A percentile compares a stretch with the other conserved stretches of the same genome.
Conservation (phyloP, 2,329 filamentous ascomycete species). For the Apiospora malaysiana region DNA sequence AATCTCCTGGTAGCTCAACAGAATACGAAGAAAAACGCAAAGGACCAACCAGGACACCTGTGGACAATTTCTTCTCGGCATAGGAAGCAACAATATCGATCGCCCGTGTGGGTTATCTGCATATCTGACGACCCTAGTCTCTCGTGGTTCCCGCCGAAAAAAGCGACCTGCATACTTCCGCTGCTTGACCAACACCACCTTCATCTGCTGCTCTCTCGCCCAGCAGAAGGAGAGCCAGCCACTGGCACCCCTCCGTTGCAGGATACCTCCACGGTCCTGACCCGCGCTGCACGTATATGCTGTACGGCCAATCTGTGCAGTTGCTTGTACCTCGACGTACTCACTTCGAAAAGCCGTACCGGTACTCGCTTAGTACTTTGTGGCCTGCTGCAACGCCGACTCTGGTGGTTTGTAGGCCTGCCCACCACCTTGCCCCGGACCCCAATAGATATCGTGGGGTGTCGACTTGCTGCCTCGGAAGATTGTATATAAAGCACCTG, state of each 20-base stretch:
- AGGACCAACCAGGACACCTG: background rate
- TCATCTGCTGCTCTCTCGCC: background rate
- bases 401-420: slow-evolving; percentile 15
- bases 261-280: slow-evolving; percentile 3
- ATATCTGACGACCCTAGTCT: slow-evolving; percentile 16
- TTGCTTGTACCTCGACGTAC: slow-evolving; percentile 41
- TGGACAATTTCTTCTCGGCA: background rate
- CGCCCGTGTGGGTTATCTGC: slow-evolving; percentile 15
- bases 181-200: slow-evolving; percentile 12
- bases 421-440: slow-evolving; percentile 19
- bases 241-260: slow-evolving; percentile 6
- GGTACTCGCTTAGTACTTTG: slow-evolving; percentile 40
- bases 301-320: slow-evolving; percentile 24
- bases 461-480: slow-evolving; percentile 25
- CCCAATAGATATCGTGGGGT: slow-evolving; percentile 26
- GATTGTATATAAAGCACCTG: slow-evolving; percentile 26
- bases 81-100: slow-evolving; percentile 17
- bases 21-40: background rate
- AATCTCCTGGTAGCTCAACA: background rate
- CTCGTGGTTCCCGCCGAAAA: slow-evolving; percentile 15
- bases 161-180: slow-evolving; percentile 14
- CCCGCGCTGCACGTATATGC: slow-evolving; percentile 22
- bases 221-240: background rate
- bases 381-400: slow-evolving; percentile 11
- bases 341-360: slow-evolving; percentile 39